Evolutionary conservation across 768 basidiomycete species (phyloP), one percentile per base, ranked within the genome.

Genomic region (Mycena kentingensis): DNA sequence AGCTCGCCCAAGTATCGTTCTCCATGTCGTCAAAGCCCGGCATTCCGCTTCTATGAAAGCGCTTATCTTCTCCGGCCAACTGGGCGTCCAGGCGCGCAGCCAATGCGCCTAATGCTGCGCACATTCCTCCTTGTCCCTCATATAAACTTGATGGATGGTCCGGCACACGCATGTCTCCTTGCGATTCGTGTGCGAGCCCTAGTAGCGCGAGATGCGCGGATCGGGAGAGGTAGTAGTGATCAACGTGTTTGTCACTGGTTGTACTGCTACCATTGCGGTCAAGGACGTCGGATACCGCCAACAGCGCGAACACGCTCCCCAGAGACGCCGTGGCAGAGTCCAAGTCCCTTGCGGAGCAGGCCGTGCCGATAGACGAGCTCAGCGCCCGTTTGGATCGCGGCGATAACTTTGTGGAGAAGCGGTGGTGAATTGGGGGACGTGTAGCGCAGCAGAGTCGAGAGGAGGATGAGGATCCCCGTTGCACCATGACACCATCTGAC

Each of bases 401-500:
- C 49, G 12, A 63, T 54, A 2, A 77, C 58, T 15, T 63, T 70
- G 1, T 59, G 51, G 10, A 75, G 60, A 49, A 35, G 32, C 48
- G 39, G n/a, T 63, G 51, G 19, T 63, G 58, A 22, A 39, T 46
- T 15, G 60, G 53, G 2, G 66, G 56, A 50, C 70, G 65, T 19
- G 27, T 41, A 52, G 26, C 68, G 70, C 26, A 79, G 65, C 25
- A 76, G 58, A 2, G 73, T 78, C 1, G 77, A 73, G 10, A 84
- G 63, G 12, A 81, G 66, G 7, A 81, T 72, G 10, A 82, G 48
- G 25, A 80, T 69, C 3, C 78, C 81, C 0, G 82, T 66, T 12
- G 81, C 81, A 39, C 83, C 82, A 54, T 83, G 83, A 51, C 82
- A 83, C 83, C 81, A 83, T 53, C 82, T 81, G 52, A 46, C 42